Evolutionary conservation across 371 early-diverging fungal species (phyloP).

Genomic region (Mucor indicus): DNA sequence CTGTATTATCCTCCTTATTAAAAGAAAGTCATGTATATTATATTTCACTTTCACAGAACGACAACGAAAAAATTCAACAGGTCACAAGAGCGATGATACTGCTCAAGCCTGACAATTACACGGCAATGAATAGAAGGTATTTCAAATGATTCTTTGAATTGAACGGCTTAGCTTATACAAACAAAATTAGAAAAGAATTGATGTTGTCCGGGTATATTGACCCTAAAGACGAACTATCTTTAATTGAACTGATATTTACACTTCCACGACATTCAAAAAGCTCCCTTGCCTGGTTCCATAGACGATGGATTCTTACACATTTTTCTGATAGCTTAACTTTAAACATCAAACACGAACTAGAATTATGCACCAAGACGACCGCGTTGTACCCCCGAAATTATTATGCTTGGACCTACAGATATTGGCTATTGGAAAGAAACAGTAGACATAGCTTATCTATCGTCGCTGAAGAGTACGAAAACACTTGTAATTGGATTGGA

Average conservation of each 20-base stretch:
- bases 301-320: constrained; percentile 25
- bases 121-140: constrained; percentile 56
- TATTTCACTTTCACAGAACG: not conserved
- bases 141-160: not conserved
- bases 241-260: constrained; percentile 48
- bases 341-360: constrained; percentile 32
- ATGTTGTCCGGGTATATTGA: constrained; percentile 24
- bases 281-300: constrained; percentile 55
- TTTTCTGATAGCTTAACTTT: not conserved
- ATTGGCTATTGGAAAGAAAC: constrained; percentile 35
- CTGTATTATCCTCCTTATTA: constrained; percentile 9
- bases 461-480: constrained; percentile 23
- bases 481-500: constrained; percentile 35
- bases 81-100: constrained; percentile 39
- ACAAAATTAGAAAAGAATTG: constrained; percentile 38
- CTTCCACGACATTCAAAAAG: constrained; percentile 57
- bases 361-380: constrained; percentile 34
- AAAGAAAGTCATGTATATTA: constrained; percentile 24
- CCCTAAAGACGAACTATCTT: constrained; percentile 30
- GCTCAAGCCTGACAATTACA: constrained; percentile 56
- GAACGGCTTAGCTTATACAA: not conserved
- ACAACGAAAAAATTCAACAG: constrained; percentile 11
- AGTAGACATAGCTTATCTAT: not conserved
- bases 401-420: constrained; percentile 55
- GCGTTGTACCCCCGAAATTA: constrained; percentile 52